Percentiles rank a stretch among this genome's conserved stretches.
phyloP scores from a whole-genome alignment of 768 basidiomycete species.

The Russula virescens region DNA sequence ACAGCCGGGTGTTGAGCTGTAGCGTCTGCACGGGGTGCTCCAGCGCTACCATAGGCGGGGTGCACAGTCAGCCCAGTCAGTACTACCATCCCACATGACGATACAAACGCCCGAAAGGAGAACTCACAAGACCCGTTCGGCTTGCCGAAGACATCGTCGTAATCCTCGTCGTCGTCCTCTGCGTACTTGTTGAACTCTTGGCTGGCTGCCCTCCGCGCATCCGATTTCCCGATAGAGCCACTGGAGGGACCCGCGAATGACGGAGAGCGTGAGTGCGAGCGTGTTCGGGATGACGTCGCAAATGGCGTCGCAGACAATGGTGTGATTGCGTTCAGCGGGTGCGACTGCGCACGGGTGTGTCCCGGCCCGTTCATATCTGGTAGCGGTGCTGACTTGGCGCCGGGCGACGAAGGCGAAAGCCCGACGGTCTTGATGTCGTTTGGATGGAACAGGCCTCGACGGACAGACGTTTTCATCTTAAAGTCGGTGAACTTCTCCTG shows the following conservation, averaged over 20 bases:
- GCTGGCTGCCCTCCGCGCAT: constrained; percentile 49
- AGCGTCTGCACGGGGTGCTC: constrained; percentile 68
- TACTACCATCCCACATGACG: constrained; percentile 2
- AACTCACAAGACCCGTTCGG: constrained; percentile 56
- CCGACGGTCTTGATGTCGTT: constrained; percentile 83
- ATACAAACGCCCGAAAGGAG: constrained; percentile 1
- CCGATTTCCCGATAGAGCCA: constrained; percentile 63
- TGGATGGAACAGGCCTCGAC: constrained; percentile 80
- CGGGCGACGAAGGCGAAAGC: constrained; percentile 43
- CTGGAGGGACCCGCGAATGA: constrained; percentile 35
- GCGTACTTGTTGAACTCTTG: constrained; percentile 81
- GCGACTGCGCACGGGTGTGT: constrained; percentile 43
- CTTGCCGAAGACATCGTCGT: constrained; percentile 92
- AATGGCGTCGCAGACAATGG: constrained; percentile 30
- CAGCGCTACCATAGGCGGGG: constrained; percentile 32
- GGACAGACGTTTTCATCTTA: constrained; percentile 70
- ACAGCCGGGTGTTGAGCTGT: constrained; percentile 79
- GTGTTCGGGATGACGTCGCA: constrained; percentile 38
- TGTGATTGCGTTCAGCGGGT: constrained; percentile 46
- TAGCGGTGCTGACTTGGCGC: constrained; percentile 63
- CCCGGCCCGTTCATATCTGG: constrained; percentile 36
- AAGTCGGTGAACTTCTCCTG: constrained; percentile 80
- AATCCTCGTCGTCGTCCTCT: constrained; percentile 87
- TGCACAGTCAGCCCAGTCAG: constrained; percentile 1
- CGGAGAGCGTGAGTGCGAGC: constrained; percentile 22